These are phyloP conservation scores for Blakeslea trispora DNA, from an alignment of 371 early-diverging fungal genomes.

Conservation along the genomic window DNA sequence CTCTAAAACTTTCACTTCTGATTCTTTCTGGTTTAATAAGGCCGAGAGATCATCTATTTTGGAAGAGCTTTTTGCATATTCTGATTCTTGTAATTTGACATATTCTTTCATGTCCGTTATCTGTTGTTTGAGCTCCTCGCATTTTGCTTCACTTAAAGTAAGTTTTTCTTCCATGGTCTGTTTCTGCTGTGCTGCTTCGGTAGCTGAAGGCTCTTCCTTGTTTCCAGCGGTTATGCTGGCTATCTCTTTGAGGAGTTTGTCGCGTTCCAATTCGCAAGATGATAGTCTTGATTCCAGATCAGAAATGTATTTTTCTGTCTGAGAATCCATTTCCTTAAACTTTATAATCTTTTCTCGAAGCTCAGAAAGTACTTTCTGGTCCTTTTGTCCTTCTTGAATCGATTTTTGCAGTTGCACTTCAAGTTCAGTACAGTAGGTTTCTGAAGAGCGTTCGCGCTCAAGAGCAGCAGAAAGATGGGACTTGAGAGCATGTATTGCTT, in stretches of 20 bases:
- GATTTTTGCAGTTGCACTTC: constrained; percentile 16
- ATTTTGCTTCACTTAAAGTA: constrained; percentile 16
- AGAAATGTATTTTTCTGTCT: constrained; percentile 51
- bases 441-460: constrained; percentile 30
- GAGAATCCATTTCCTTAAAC: constrained; percentile 44
- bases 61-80: constrained; percentile 9
- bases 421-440: constrained; percentile 20
- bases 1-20: constrained; percentile 21
- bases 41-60: constrained; percentile 10
- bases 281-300: constrained; percentile 43
- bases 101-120: constrained; percentile 6
- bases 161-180: constrained; percentile 16
- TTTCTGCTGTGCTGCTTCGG: background rate
- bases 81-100: background rate
- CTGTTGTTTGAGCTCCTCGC: constrained; percentile 23
- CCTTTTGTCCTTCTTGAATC: constrained; percentile 8
- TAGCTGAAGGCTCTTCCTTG: background rate
- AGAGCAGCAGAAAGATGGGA: constrained; percentile 21
- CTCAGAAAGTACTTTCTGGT: constrained; percentile 36
- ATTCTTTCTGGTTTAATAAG: constrained; percentile 15
- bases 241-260: constrained; percentile 15
- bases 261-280: constrained; percentile 10
- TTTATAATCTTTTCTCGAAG: constrained; percentile 40
- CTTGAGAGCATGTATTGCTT: constrained; percentile 27
- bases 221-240: background rate